These are phyloP conservation scores for Chrysosphaeria jannelii DNA, from an alignment of 2,329 filamentous ascomycete species.

Conservation along the genomic window DNA sequence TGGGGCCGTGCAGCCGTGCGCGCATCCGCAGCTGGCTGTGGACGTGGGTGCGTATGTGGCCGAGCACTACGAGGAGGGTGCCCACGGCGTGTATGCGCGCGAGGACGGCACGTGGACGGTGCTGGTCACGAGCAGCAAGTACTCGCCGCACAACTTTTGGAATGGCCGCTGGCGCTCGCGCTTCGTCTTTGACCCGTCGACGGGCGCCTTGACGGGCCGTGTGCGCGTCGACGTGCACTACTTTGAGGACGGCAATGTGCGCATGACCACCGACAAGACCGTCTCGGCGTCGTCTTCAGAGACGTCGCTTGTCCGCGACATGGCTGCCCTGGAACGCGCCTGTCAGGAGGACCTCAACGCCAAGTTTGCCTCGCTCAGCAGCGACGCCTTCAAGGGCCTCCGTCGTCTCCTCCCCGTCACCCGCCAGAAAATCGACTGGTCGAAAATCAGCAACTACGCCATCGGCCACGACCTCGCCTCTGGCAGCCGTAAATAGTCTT, in stretches of 20 bases:
- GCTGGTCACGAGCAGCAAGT: conserved; percentile 78
- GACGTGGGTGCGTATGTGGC: conserved; percentile 33
- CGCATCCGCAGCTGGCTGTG: conserved; percentile 57
- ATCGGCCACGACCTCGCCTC: conserved; percentile 55
- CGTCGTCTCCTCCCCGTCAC: conserved; percentile 85
- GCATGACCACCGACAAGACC: conserved; percentile 66
- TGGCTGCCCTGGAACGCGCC: conserved; percentile 55
- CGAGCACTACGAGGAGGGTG: conserved; percentile 67
- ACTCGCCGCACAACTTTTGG: conserved; percentile 96
- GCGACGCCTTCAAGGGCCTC: conserved; percentile 83
- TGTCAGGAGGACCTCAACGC: conserved; percentile 92
- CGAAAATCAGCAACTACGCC: conserved; percentile 83
- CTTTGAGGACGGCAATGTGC: conserved; percentile 96
- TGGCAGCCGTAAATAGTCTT: no score
- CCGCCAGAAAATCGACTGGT: conserved; percentile 97
- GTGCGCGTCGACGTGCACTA: conserved; percentile 95
- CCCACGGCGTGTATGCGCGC: conserved; percentile 57
- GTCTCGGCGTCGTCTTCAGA: conserved; percentile 28
- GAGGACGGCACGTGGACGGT: conserved; percentile 52
- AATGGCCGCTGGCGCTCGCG: conserved; percentile 88
- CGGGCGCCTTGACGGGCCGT: conserved; percentile 37
- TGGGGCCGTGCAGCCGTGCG: conserved; percentile 50
- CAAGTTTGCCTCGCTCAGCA: conserved; percentile 64
- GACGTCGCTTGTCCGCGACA: conserved; percentile 43
- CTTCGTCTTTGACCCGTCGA: conserved; percentile 50